phyloP scores from a whole-genome alignment of 352 stramenopile species.

The Phytophthora sp. region DNA sequence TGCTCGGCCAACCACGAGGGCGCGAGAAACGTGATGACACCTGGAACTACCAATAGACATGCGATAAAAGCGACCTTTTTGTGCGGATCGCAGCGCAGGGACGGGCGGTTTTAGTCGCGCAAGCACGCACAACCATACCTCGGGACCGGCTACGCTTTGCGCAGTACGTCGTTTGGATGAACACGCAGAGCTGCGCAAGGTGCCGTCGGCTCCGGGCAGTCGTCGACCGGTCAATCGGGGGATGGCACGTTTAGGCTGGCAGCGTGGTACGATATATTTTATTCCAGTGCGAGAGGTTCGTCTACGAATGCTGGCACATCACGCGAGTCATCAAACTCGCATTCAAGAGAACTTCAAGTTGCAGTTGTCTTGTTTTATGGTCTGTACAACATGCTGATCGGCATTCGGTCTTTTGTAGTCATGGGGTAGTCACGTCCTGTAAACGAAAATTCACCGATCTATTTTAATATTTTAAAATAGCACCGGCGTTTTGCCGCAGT shows the following conservation, averaged over 20 bases:
- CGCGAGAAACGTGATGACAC: no score
- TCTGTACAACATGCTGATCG: no score
- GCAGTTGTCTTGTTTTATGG: no score
- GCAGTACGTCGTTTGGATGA: background rate
- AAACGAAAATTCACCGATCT: no score
- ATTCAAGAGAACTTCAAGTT: conserved; percentile 39
- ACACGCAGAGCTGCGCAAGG: conserved; percentile 3
- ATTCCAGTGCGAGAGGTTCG: conserved; percentile 10
- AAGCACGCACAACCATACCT: conserved; percentile 20
- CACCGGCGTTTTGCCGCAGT: no score
- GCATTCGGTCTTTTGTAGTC: no score
- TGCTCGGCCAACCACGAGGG: no score
- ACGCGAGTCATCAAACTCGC: conserved; percentile 3
- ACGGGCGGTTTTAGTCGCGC: conserved; percentile 19
- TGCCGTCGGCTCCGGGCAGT: background rate
- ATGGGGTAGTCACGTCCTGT: no score
- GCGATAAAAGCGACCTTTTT: conserved; percentile 20
- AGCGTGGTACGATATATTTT: no score
- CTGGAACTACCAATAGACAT: conserved; percentile 9
- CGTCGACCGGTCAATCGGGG: no score
- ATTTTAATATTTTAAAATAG: no score
- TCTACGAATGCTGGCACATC: conserved; percentile 20
- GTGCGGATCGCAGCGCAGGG: conserved; percentile 25
- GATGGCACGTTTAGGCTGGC: background rate
- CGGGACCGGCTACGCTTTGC: background rate